Conservation (phyloP, 2,329 filamentous ascomycete species). For the Penicillium sp. region DNA sequence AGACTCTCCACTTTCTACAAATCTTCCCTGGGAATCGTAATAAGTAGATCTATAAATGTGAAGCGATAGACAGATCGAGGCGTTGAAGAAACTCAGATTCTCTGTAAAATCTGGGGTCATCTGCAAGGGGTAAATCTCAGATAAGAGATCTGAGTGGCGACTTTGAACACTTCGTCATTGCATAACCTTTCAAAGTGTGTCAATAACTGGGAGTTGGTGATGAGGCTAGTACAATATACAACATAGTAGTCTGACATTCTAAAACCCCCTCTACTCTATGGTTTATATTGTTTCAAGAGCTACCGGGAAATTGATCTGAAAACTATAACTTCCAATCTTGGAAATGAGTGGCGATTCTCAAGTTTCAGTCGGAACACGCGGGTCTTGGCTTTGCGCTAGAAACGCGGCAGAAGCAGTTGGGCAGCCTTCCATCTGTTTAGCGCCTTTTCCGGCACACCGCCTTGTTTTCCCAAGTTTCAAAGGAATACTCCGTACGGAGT, state of each 20-base stretch:
- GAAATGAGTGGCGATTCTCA: not conserved
- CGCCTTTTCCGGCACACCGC: not conserved
- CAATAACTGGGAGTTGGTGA: not conserved
- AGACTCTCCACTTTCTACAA: not conserved
- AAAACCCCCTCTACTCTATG: not conserved
- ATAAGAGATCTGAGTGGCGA: conserved; percentile 11
- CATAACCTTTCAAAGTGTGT: not conserved
- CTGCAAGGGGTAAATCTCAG: conserved; percentile 18
- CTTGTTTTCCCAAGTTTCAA: not conserved
- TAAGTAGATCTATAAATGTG: not conserved
- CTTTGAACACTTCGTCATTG: not conserved
- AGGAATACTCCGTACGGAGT: not conserved
- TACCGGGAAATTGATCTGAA: not conserved
- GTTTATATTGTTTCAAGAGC: not conserved
- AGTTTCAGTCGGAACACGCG: conserved; percentile 15
- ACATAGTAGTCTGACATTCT: not conserved
- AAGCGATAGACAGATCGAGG: conserved; percentile 8
- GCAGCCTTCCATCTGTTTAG: not conserved
- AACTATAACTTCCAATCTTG: not conserved
- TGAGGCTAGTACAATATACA: no score
- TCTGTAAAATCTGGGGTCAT: conserved; percentile 12
- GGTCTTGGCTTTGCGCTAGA: conserved; percentile 29
- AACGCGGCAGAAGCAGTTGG: conserved; percentile 26
- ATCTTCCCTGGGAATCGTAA: not conserved
- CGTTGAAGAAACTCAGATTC: not conserved